Percentiles rank a stretch among this genome's conserved stretches.
phyloP scores from a whole-genome alignment of 2,329 filamentous ascomycete species.

The Pyrenochaeta sp. region DNA sequence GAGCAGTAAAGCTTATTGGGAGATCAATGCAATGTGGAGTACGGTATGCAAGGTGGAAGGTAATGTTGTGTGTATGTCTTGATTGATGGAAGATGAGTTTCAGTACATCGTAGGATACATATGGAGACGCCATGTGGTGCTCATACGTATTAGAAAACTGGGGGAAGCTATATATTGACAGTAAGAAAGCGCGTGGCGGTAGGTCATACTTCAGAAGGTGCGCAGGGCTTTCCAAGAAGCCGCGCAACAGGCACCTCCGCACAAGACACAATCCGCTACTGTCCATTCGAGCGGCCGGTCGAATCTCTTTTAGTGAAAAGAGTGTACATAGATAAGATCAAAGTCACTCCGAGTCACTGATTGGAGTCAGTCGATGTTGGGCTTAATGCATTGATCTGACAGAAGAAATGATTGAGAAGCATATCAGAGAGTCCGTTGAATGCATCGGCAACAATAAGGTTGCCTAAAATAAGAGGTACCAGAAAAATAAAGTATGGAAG shows the following conservation, averaged over 20 bases:
- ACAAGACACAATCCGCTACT: background rate
- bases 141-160: background rate
- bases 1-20: slow-evolving; percentile 6
- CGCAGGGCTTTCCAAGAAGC: background rate
- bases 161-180: slow-evolving; percentile 1
- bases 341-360: background rate
- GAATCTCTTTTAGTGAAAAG: too few species aligned
- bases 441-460: slow-evolving; percentile 52
- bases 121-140: background rate
- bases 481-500: slow-evolving; percentile 56
- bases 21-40: slow-evolving; percentile 12
- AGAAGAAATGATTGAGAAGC: slow-evolving; percentile 8
- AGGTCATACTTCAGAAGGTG: background rate
- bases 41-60: slow-evolving; percentile 1
- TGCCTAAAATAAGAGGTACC: slow-evolving; percentile 81
- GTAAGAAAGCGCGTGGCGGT: background rate
- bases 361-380: slow-evolving; percentile 17
- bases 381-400: slow-evolving; percentile 1
- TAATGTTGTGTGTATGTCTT: background rate
- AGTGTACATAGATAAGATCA: background rate
- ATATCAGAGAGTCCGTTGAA: slow-evolving; percentile 49
- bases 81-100: slow-evolving; percentile 1
- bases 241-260: background rate
- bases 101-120: background rate
- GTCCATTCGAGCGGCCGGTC: background rate